A percentile compares a stretch with the other conserved stretches of the same genome.
phyloP scores from a whole-genome alignment of 2,329 filamentous ascomycete species.

The Diaporthe humulicola region DNA sequence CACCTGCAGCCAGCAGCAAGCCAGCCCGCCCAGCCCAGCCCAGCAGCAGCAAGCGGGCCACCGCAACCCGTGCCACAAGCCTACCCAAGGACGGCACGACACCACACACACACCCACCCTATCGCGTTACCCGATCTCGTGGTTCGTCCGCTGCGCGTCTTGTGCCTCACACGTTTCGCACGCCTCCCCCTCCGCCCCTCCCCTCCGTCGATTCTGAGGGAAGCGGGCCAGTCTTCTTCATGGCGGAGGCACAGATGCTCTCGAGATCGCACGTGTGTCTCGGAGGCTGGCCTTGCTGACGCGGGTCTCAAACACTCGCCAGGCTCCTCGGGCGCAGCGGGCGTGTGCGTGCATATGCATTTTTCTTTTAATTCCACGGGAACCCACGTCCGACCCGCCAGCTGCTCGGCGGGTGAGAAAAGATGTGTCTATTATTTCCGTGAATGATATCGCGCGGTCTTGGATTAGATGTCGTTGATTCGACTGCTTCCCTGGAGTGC shows the following conservation, averaged over 20 bases:
- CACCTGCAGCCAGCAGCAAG: background rate
- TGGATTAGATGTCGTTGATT: background rate
- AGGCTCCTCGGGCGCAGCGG: background rate
- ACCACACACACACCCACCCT: background rate
- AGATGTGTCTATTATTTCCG: constrained; percentile 1
- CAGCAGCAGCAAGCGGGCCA: constrained; percentile 16
- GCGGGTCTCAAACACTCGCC: background rate
- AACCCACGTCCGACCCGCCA: constrained; percentile 3
- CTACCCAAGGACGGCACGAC: constrained; percentile 8
- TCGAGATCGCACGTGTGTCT: background rate
- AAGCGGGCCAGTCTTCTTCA: background rate
- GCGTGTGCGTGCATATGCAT: background rate
- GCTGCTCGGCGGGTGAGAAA: background rate
- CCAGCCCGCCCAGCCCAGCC: background rate
- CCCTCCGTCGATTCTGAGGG: background rate
- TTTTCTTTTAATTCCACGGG: background rate
- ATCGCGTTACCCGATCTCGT: background rate
- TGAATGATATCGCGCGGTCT: constrained; percentile 5
- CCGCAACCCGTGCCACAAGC: background rate
- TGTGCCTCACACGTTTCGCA: constrained; percentile 1
- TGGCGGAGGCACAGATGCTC: background rate
- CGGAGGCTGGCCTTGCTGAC: background rate
- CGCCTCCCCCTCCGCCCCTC: background rate
- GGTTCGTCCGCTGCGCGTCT: background rate
- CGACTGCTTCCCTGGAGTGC: background rate